A percentile compares a stretch with the other conserved stretches of the same genome.
These are phyloP conservation scores for Phytophthora agathidicida DNA, from an alignment of 352 stramenopile species.

Conservation along the genomic window DNA sequence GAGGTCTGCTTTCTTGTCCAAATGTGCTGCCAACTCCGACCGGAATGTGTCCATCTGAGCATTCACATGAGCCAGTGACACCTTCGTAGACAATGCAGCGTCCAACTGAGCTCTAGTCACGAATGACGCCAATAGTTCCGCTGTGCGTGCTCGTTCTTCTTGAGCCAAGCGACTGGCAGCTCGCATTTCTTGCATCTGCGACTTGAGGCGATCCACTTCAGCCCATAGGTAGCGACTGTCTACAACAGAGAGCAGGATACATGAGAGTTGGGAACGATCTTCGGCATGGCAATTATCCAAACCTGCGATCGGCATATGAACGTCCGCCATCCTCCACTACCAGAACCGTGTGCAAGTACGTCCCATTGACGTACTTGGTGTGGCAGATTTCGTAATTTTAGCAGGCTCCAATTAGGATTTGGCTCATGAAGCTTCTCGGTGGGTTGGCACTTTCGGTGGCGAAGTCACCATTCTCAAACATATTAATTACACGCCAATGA, in stretches of 20 bases:
- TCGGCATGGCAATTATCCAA: neutral
- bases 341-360: neutral
- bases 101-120: constrained; percentile 70
- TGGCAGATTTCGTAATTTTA: no score
- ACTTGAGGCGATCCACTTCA: constrained; percentile 67
- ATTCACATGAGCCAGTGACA: constrained; percentile 47
- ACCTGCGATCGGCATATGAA: constrained; percentile 36
- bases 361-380: no score
- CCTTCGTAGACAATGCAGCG: constrained; percentile 63
- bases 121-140: constrained; percentile 46
- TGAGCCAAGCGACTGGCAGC: constrained; percentile 22
- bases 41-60: constrained; percentile 42
- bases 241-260: constrained; percentile 12
- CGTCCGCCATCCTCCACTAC: constrained; percentile 12
- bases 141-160: constrained; percentile 41
- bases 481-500: no score
- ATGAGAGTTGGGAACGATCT: neutral
- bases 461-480: neutral
- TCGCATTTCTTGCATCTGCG: constrained; percentile 51
- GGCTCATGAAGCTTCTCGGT: constrained; percentile 1
- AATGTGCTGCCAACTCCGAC: constrained; percentile 29
- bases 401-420: no score
- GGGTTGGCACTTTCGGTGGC: neutral
- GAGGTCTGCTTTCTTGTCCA: constrained; percentile 55
- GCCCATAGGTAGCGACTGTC: constrained; percentile 60